Evolutionary conservation across 352 stramenopile genomes (phyloP), one percentile per base, ranked within the genome.

Genomic region (Phytophthora sp.): DNA sequence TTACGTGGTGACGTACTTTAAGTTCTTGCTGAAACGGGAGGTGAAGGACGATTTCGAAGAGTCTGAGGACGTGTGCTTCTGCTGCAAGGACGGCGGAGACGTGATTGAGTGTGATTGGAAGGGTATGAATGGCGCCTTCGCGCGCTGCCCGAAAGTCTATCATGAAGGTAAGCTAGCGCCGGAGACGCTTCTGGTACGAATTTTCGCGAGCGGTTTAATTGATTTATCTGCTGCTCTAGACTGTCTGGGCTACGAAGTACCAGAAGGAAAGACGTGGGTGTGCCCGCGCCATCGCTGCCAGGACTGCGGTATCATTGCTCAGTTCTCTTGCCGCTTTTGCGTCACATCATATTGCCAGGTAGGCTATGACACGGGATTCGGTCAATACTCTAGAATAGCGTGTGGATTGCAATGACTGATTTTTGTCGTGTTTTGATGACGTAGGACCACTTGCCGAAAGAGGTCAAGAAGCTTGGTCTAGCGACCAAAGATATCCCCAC

Each of bases 31-130:
- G 26, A 37, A 60, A 21, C 81, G 83, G 23, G 83, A 92, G 51
- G 56, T 42, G 27, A 55, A 61, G 17, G 46, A 56, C 9, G 39
- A 61, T 5, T 61, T 68, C 15, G 48, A 69, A 30, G 80, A 90
- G 32, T 92, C 87, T 11, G 87, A 95, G 56, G 87, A 95, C 37
- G 81, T 88, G 38, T 95, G 87, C 43, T 91, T 93, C 46, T 92
- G 83, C 69, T 95, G 87, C 56, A 92, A 91, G 60, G 87, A 95
- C 56, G 87, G 87, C 23, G 87, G 87, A 12, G 70, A 90, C 21
- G 69, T 95, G 17, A 75, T 95, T 32, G 84, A 94, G 57, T 95
- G 87, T 54, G 87, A 95, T 54, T 92, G 77, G 77, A 80, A 73
- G 21, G 69, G 73, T 3, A 59, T 72, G n/a, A 77, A 70, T 44